Evolutionary conservation across 139 green algal genomes (phyloP), one percentile per base, ranked within the genome.

Genomic region (Picochlorum sp.): DNA sequence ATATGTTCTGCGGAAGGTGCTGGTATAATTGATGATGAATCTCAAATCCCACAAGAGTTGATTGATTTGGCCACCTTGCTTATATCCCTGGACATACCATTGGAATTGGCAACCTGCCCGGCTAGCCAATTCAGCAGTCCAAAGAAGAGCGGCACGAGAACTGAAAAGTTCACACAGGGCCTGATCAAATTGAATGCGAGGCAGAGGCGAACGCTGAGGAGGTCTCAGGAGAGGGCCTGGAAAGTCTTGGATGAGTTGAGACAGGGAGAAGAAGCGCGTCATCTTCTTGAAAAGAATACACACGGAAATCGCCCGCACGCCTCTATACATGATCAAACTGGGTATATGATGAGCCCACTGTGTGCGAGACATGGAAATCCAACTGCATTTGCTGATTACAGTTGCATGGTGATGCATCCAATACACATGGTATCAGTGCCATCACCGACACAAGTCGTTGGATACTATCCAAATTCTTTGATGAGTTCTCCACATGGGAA

Each of bases 201-300:
- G 60, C 74, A 80, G 49, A 45, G 74, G 14, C 49, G 74, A 28
- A 80, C 74, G 21, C 45, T 80, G 50, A 72, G 74, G 13, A 44
- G 74, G 1, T 74, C 74, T 47, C 50, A 76, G 41, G 74, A 80
- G 49, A 56, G 74, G 10, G 71, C 74, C 16, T 62, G 73, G 21
- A 58, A 70, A 26, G 71, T 72, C 14, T 50, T 80, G 51, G 18
- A 72, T 47, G 60, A 76, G 15, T 26, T 54, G 15, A 20, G 56
- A 23, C 10, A 18, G 1, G 31, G 13, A 62, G n/a, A 1, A 13
- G 34, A 41, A 41, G 34, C 34, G 9, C 34, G 0, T 41, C 34
- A 1, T 41, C 34, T 4, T 41, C 7, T 1, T 45, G 56, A n/a
- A 9, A 2, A 54, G 8, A 20, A 21, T 26, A 13, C 16, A 23